These are phyloP conservation scores for Phoenix dactylifera DNA, from an alignment of 176 grass and related monocot species.

Conservation along the genomic window DNA sequence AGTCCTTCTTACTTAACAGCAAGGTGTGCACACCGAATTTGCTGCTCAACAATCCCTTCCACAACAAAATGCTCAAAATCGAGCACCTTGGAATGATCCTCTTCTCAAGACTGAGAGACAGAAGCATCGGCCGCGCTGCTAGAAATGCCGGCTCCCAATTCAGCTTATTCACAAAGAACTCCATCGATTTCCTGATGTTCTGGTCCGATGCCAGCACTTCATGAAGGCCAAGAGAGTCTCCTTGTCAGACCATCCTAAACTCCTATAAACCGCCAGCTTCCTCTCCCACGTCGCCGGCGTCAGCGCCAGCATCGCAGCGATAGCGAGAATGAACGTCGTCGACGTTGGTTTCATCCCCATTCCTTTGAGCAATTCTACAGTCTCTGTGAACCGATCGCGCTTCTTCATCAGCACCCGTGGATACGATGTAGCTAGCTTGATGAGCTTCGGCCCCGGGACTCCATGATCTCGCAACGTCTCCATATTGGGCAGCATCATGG, in stretches of 20 bases:
- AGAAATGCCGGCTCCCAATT: slow-evolving; percentile 10
- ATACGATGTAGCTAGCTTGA: background rate
- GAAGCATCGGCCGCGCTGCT: slow-evolving; percentile 1
- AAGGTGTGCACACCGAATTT: background rate
- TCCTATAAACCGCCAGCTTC: slow-evolving; percentile 23
- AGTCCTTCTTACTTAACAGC: background rate
- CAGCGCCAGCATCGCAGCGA: background rate
- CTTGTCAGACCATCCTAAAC: slow-evolving; percentile 26
- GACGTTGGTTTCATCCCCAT: slow-evolving; percentile 12
- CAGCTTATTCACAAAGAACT: slow-evolving; percentile 16
- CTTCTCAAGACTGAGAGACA: slow-evolving; percentile 19
- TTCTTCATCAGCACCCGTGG: slow-evolving; percentile 1
- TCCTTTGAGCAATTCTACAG: slow-evolving; percentile 6
- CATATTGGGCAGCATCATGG: background rate
- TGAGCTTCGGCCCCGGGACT: slow-evolving; percentile 1
- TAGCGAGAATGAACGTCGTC: background rate
- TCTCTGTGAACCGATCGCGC: slow-evolving; percentile 2
- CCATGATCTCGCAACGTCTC: slow-evolving; percentile 4
- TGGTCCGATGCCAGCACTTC: slow-evolving; percentile 8
- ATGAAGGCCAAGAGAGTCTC: slow-evolving; percentile 16
- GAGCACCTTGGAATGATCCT: slow-evolving; percentile 24
- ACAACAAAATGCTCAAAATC: slow-evolving; percentile 4
- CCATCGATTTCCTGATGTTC: slow-evolving; percentile 17
- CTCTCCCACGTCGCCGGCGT: slow-evolving; percentile 15
- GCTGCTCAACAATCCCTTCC: slow-evolving; percentile 4